phyloP scores from a whole-genome alignment of 2,329 filamentous ascomycete species.

The Kalmusia sp. region DNA sequence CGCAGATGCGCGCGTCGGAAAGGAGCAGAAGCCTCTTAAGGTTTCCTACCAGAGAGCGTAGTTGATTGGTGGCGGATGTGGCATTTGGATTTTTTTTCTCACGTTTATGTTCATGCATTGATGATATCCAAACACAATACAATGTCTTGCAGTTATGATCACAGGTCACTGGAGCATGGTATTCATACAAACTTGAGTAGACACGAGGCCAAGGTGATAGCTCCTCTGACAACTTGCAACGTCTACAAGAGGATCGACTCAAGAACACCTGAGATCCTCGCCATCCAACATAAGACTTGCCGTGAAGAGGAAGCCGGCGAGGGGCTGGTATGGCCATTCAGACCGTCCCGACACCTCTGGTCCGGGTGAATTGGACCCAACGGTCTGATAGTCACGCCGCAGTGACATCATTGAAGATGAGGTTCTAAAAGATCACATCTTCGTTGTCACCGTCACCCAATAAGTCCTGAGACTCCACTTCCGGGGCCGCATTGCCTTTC shows the following conservation, averaged over 20 bases:
- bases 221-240: too few relatives aligned
- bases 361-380: not conserved
- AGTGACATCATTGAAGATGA: not conserved
- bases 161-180: conserved; percentile 5
- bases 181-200: not conserved
- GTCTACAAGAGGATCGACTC: too few relatives aligned
- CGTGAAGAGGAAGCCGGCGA: too few relatives aligned
- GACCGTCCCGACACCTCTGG: too few relatives aligned
- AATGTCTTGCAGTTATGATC: conserved; percentile 2
- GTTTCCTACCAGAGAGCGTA: conserved; percentile 95
- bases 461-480: conserved; percentile 66
- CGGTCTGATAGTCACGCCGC: not conserved
- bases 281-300: too few relatives aligned
- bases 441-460: conserved; percentile 79
- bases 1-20: conserved; percentile 80
- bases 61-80: conserved; percentile 27
- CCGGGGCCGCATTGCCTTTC: conserved; percentile 25
- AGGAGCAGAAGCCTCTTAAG: conserved; percentile 79
- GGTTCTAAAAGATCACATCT: conserved; percentile 80
- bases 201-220: not conserved
- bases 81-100: not conserved
- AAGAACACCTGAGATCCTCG: too few relatives aligned
- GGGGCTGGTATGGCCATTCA: too few relatives aligned
- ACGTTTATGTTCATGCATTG: conserved; percentile 23
- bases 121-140: conserved; percentile 28